Base-by-base conservation (phyloP, 495 filamentous ascomycete genomes). In the Penicillium odoratum region DNA sequence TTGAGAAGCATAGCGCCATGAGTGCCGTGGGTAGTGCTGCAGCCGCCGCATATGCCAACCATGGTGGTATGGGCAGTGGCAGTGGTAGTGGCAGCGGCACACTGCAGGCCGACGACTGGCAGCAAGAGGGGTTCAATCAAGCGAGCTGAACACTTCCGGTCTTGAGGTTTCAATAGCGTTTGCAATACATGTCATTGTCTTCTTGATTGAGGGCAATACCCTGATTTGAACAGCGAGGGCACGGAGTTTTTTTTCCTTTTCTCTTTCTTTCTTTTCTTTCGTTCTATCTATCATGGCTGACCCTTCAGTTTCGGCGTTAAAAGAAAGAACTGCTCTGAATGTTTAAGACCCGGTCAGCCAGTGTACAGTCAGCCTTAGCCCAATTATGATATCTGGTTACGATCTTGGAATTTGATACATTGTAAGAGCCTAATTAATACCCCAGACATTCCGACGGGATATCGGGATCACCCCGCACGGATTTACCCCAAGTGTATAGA, bases 71-170 rank as follows among this genome's bases (percentile, higher is more conserved):
- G 52, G 76, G 70, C 50, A 69, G 69, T 46, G 69, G 69, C 15
- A 69, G 61, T 21, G 69, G 56, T 46, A 42, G 51, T 42, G 26
- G 51, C 16, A 53, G 69, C 53, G 73, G 74, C 21, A 76, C 77
- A 52, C 70, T 81, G 21, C 65, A 81, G 48, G 78, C 77, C 44
- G 80, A 82, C 53, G 81, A 84, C 52, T 88, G 84, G 84, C 82
- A 85, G 67, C 80, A 83, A 63, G 83, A 84, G 56, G 81, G 80
- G 3, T 87, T 87, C 53, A 69, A 69, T 53, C 66, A 69, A 58
- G 69, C 65, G 10, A 56, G 61, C 29, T 70, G 58, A 64, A 16
- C 29, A n/a, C 40, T 11, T 56, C 44, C 16, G 48, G 18, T 49
- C 33, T 4, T 36, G 2, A 13, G 8, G 8, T 36, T 36, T 36